Conservation (phyloP, 495 filamentous ascomycete species). For the Penicillium lagena region DNA sequence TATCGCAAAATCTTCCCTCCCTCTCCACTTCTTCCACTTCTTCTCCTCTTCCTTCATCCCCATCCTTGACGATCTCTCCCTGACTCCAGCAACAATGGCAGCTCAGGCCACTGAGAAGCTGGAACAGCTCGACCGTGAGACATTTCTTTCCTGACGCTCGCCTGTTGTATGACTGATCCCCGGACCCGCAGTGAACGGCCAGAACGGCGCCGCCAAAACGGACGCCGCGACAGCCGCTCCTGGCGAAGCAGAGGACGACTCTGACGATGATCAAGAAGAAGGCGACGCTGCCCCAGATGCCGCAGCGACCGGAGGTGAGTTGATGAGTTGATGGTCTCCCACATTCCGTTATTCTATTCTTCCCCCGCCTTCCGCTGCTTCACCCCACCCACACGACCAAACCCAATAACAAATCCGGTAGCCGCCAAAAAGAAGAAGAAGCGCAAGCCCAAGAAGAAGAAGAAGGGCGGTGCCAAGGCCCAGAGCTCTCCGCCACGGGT, state of each 20-base stretch:
- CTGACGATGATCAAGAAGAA: constrained; percentile 56
- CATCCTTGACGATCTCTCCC: neutral
- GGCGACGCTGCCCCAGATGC: constrained; percentile 33
- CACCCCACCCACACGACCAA: neutral
- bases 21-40: neutral
- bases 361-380: neutral
- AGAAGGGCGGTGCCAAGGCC: constrained; percentile 55
- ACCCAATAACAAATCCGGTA: constrained; percentile 9
- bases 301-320: constrained; percentile 38
- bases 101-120: constrained; percentile 47
- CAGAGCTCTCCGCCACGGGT: constrained; percentile 77
- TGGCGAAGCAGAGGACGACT: constrained; percentile 56
- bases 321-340: neutral
- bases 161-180: constrained; percentile 11
- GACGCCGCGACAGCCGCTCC: constrained; percentile 28
- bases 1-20: no score
- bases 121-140: constrained; percentile 45
- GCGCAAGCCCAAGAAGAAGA: constrained; percentile 70
- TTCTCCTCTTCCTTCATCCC: neutral
- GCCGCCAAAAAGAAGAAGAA: constrained; percentile 76
- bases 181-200: constrained; percentile 36
- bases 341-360: neutral
- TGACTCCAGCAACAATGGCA: constrained; percentile 36
- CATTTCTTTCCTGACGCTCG: neutral
- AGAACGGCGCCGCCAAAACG: constrained; percentile 37